Evolutionary conservation across 2,329 filamentous ascomycete species (phyloP).

Genomic region (Penicillium polonicum): DNA sequence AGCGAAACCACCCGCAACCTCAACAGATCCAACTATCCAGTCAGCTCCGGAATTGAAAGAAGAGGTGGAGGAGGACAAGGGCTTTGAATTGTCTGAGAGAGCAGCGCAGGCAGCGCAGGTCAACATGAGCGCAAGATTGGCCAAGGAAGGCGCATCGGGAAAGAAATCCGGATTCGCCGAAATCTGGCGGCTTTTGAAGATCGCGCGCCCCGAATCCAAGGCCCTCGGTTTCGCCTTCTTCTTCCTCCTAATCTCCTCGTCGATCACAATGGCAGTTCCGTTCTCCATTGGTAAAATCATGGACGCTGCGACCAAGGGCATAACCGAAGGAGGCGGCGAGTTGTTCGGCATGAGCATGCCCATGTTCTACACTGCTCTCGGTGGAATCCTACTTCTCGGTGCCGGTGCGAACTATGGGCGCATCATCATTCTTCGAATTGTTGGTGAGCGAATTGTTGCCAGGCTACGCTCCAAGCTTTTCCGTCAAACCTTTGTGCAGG

Average conservation of each 20-base stretch:
- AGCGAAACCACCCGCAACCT: constrained; percentile 25
- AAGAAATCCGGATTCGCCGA: constrained; percentile 66
- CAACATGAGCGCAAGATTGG: constrained; percentile 82
- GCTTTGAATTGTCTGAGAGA: constrained; percentile 74
- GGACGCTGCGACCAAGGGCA: constrained; percentile 78
- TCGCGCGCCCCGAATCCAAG: constrained; percentile 79
- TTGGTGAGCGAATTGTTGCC: constrained; percentile 91
- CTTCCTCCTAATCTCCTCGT: constrained; percentile 83
- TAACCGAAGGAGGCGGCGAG: constrained; percentile 60
- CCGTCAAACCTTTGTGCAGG: constrained; percentile 89
- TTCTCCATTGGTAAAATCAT: constrained; percentile 96
- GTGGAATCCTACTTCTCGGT: constrained; percentile 72
- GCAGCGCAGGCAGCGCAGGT: constrained; percentile 83
- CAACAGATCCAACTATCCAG: constrained; percentile 29
- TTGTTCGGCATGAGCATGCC: constrained; percentile 81
- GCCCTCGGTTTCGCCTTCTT: constrained; percentile 77
- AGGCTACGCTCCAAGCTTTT: constrained; percentile 87
- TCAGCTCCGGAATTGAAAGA: constrained; percentile 40
- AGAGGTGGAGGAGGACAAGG: constrained; percentile 57
- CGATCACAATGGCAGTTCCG: constrained; percentile 92
- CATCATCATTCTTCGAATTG: constrained; percentile 87
- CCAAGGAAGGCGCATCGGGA: constrained; percentile 67
- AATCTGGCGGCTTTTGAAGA: constrained; percentile 82
- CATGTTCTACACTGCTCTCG: constrained; percentile 85
- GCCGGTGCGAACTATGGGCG: constrained; percentile 90